Evolutionary conservation across 148 eudicot genomes (phyloP).

Genomic region (Polygonum maritimum): DNA sequence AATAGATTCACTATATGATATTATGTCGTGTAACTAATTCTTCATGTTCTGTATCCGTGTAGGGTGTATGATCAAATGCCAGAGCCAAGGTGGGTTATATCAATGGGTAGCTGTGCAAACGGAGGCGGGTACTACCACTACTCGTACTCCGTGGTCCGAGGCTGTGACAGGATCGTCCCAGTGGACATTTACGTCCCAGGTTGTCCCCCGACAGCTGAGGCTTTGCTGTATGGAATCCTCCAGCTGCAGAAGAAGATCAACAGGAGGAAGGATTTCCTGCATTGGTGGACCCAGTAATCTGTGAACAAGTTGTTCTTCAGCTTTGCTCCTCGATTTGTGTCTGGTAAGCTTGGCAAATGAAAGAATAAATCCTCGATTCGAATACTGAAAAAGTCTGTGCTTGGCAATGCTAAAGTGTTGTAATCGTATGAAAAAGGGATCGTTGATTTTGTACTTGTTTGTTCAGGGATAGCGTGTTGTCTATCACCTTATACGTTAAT

Average conservation of each 20-base stretch:
- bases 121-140: constrained; percentile 98
- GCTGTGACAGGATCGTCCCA: constrained; percentile 86
- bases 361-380: not conserved
- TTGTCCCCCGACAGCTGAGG: constrained; percentile 92
- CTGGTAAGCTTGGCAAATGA: not conserved
- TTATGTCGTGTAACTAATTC: not conserved
- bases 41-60: constrained; percentile 7
- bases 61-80: constrained; percentile 99
- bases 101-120: constrained; percentile 99
- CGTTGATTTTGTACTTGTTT: not conserved
- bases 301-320: not conserved
- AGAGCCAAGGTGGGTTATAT: constrained; percentile 98
- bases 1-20: not conserved
- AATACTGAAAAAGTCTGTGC: not conserved
- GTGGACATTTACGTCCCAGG: constrained; percentile 94
- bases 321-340: not conserved
- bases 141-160: constrained; percentile 92
- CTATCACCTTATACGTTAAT: not conserved
- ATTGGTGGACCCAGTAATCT: constrained; percentile 84
- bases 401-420: not conserved
- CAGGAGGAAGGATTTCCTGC: constrained; percentile 91
- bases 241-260: constrained; percentile 95
- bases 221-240: constrained; percentile 78
- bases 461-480: not conserved
- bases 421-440: not conserved